A percentile compares a stretch with the other conserved stretches of the same genome.
phyloP scores from a whole-genome alignment of 2,329 filamentous ascomycete genomes.

The Sporothrix variecibatus region DNA sequence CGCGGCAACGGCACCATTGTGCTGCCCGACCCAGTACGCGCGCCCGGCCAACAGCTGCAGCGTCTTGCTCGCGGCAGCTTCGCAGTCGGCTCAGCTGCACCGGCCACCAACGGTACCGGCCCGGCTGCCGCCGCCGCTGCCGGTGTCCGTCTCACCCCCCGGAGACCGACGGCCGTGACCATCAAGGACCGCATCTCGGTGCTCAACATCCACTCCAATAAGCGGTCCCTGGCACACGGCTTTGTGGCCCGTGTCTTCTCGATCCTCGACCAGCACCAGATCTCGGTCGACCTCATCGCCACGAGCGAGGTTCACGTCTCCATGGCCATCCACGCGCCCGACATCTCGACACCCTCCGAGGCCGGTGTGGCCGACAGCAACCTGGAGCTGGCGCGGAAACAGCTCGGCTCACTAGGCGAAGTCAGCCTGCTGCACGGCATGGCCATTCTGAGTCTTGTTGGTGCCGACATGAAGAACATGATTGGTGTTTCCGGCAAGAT shows the following conservation, averaged over 20 bases:
- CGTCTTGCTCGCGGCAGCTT: constrained; percentile 35
- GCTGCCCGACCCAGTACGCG: constrained; percentile 68
- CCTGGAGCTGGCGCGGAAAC: constrained; percentile 55
- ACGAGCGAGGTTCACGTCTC: constrained; percentile 97
- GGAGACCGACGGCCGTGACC: constrained; percentile 84
- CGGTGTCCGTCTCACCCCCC: constrained; percentile 59
- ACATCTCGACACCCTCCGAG: constrained; percentile 49
- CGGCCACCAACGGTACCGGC: not conserved
- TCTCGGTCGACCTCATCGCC: constrained; percentile 95
- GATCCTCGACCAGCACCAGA: constrained; percentile 80
- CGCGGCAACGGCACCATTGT: constrained; percentile 77
- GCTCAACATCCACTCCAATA: constrained; percentile 97
- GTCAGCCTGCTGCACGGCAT: constrained; percentile 89
- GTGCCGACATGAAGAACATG: constrained; percentile 98
- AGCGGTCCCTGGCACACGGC: constrained; percentile 90
- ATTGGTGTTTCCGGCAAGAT: constrained; percentile 88
- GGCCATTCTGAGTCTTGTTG: constrained; percentile 93
- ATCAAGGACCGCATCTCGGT: constrained; percentile 97
- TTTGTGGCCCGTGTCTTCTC: constrained; percentile 95
- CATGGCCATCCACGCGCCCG: constrained; percentile 88
- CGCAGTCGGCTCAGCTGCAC: not conserved
- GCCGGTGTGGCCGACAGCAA: constrained; percentile 44
- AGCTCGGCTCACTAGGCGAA: constrained; percentile 77
- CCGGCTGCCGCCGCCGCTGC: constrained; percentile 26
- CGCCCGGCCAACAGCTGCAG: constrained; percentile 60